phyloP scores from a whole-genome alignment of 108 stramenopile genomes.

The Nitzschia inconspicua region DNA sequence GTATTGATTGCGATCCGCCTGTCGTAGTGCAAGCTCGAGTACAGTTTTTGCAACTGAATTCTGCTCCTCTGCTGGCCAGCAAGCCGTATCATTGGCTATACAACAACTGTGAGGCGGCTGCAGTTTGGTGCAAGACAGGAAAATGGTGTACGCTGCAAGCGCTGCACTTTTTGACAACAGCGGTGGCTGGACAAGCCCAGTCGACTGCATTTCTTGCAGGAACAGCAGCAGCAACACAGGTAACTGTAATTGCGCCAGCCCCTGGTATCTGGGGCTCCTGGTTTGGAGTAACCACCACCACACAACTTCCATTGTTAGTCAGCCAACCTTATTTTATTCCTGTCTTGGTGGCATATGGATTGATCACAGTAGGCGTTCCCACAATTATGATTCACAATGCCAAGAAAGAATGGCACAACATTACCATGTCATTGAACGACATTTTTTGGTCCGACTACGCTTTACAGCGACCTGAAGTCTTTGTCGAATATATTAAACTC shows the following conservation, averaged over 20 bases:
- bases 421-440: neutral
- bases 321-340: neutral
- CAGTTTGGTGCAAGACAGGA: constrained; percentile 45
- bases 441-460: too few species aligned
- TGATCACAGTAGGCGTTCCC: neutral
- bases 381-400: neutral
- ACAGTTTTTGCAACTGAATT: constrained; percentile 15
- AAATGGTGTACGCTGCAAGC: constrained; percentile 23
- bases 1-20: constrained; percentile 2
- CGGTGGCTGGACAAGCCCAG: too few species aligned
- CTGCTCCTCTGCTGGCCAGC: neutral
- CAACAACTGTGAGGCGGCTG: constrained; percentile 47
- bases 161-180: too few species aligned
- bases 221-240: neutral
- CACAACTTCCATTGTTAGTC: neutral
- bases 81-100: constrained; percentile 24
- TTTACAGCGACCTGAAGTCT: too few species aligned
- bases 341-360: neutral
- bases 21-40: constrained; percentile 9
- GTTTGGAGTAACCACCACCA: constrained; percentile 63
- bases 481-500: too few species aligned
- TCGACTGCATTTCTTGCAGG: neutral
- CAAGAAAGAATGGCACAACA: neutral
- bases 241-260: constrained; percentile 63
- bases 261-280: constrained; percentile 80